These are phyloP conservation scores for Pseudocohnilembus persalinus DNA, from an alignment of 169 alveolate genomes.

Conservation along the genomic window DNA sequence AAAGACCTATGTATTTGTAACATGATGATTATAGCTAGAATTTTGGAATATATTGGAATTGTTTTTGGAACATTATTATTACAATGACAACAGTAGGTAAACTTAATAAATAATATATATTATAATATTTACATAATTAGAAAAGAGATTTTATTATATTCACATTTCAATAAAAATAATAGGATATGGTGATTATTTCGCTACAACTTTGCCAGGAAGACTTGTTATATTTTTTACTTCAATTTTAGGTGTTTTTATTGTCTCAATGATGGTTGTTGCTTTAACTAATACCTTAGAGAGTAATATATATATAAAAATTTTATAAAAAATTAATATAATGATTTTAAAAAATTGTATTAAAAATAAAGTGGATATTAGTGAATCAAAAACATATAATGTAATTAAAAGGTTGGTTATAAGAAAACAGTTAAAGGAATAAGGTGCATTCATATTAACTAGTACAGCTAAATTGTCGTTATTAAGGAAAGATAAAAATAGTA, in stretches of 20 bases:
- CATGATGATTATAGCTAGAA: background rate
- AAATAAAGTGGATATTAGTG: background rate
- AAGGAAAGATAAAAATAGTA: no score
- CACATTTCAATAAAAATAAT: no score
- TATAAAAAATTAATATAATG: no score
- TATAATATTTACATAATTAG: no score
- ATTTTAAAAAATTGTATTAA: no score
- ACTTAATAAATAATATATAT: no score
- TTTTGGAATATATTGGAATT: constrained; percentile 36
- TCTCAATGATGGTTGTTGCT: constrained; percentile 77
- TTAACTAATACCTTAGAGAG: constrained; percentile 61
- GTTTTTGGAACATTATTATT: constrained; percentile 67
- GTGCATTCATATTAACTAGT: background rate
- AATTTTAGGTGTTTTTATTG: constrained; percentile 77
- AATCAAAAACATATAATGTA: background rate
- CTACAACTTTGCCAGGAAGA: constrained; percentile 69
- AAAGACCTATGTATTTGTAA: background rate
- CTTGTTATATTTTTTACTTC: constrained; percentile 68
- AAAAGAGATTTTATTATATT: no score
- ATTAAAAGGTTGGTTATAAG: background rate
- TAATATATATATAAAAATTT: no score
- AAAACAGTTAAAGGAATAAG: background rate
- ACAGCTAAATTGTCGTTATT: background rate
- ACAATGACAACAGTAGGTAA: constrained; percentile 76
- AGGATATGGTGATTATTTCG: constrained; percentile 80